Conservation (phyloP, 2,329 filamentous ascomycete genomes). For the Bipolaris gigantea region DNA sequence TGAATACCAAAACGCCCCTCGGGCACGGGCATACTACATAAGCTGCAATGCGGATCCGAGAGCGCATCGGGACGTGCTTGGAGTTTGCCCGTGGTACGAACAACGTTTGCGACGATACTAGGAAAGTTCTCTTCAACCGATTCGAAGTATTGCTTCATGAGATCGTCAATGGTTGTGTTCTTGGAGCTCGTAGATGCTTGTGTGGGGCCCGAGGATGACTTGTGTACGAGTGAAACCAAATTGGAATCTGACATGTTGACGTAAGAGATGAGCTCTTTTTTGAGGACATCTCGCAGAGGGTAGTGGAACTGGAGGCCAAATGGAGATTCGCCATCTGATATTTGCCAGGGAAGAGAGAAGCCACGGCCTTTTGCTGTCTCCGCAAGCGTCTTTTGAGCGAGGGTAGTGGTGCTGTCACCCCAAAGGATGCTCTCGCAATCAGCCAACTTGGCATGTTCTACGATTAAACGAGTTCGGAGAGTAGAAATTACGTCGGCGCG, state of each 20-base stretch:
- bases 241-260: slow-evolving; percentile 57
- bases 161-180: slow-evolving; percentile 84
- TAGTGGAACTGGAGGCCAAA: slow-evolving; percentile 68
- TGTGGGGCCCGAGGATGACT: slow-evolving; percentile 22
- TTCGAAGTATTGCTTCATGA: slow-evolving; percentile 87
- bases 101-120: slow-evolving; percentile 92
- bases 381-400: slow-evolving; percentile 82
- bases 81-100: slow-evolving; percentile 85
- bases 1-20: slow-evolving; percentile 65
- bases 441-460: slow-evolving; percentile 53
- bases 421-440: slow-evolving; percentile 73
- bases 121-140: slow-evolving; percentile 84
- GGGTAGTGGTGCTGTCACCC: slow-evolving; percentile 81
- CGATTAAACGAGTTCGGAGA: slow-evolving; percentile 71
- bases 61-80: slow-evolving; percentile 49
- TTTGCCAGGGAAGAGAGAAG: slow-evolving; percentile 77
- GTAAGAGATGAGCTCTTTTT: slow-evolving; percentile 75
- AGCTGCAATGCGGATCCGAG: slow-evolving; percentile 55
- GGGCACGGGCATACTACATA: slow-evolving; percentile 71
- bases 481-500: slow-evolving; percentile 72
- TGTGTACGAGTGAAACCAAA: slow-evolving; percentile 49
- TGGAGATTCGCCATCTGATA: slow-evolving; percentile 71
- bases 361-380: slow-evolving; percentile 92
- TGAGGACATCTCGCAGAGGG: slow-evolving; percentile 81
- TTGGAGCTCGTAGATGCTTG: slow-evolving; percentile 62